These are phyloP conservation scores for Ceratobasidium sp. DNA, from an alignment of 1,284 basidiomycete species.

Conservation along the genomic window DNA sequence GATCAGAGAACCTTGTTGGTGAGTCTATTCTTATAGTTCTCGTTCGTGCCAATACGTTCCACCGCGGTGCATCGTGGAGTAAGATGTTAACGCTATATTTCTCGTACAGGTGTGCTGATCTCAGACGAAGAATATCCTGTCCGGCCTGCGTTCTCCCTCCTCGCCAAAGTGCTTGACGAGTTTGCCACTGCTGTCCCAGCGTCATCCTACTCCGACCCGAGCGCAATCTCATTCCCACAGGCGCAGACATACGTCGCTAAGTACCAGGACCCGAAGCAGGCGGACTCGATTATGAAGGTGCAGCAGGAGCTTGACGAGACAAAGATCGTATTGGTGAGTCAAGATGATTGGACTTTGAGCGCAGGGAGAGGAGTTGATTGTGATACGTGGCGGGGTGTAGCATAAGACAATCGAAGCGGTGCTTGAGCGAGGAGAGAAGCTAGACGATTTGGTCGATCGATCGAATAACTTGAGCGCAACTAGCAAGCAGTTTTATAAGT, in stretches of 20 bases:
- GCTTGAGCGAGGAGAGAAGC: constrained; percentile 94
- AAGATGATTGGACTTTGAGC: neutral
- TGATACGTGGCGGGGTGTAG: constrained; percentile 56
- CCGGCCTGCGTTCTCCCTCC: constrained; percentile 93
- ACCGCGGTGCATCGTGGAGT: neutral
- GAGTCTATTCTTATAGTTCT: constrained; percentile 50
- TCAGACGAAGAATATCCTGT: constrained; percentile 97
- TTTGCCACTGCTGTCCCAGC: constrained; percentile 84
- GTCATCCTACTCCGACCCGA: constrained; percentile 69
- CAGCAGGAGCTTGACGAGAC: constrained; percentile 99
- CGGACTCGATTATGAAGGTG: constrained; percentile 98
- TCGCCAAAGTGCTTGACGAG: constrained; percentile 95
- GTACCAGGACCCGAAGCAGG: constrained; percentile 98
- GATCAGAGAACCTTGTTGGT: constrained; percentile 84
- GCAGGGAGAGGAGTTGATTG: neutral
- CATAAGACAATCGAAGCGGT: constrained; percentile 99
- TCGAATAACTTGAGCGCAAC: constrained; percentile 91
- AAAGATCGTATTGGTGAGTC: constrained; percentile 91
- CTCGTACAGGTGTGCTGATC: constrained; percentile 81
- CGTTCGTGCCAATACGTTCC: neutral
- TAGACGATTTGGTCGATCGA: constrained; percentile 96
- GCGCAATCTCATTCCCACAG: constrained; percentile 74
- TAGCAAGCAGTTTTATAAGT: constrained; percentile 96
- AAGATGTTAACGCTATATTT: neutral
- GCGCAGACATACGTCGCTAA: constrained; percentile 85